Base-by-base conservation (phyloP, 148 eudicot genomes). In the Selenicereus undatus region DNA sequence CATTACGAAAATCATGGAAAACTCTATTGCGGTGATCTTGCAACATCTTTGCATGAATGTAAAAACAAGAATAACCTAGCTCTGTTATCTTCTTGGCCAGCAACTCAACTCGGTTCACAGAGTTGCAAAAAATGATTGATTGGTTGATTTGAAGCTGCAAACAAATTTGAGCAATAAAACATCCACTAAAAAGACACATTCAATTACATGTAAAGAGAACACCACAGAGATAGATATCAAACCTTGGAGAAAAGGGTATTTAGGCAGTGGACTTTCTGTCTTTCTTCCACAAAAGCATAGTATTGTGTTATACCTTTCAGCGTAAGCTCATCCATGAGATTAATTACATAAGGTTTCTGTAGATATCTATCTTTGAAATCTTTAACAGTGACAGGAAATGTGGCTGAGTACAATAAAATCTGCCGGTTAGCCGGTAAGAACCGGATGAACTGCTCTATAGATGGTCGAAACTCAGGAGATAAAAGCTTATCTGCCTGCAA, bases 191-290 rank as follows among this genome's bases (percentile, higher is more conserved):
- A 43, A 48, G n/a, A 32, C 32, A 2, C 21, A 75, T 39, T 20
- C 22, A 29, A 11, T 52, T 29, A 32, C 52, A 60, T 10, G 45
- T 60, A 35, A n/a, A 29, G 26, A 36, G 43, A 60, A 22, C 58
- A 51, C n/a, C 16, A 24, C n/a, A 13, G 48, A 51, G 50, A 80
- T 74, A 51, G 22, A 69, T 80, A 80, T 45, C 91, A 82, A 87
- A 94, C 98, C 98, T 94, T 93, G 60, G 95, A 93, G 86, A 94
- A 93, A 56, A 92, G 98, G 58, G 97, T 91, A 78, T 94, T 94
- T 78, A 94, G 81, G 84, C 97, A 94, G 81, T 92, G 97, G 75
- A 92, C 89, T 85, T 94, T 94, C 87, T 94, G 97, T 80, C 97
- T 88, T 86, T 94, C 97, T 88, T 94, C 98, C 21, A 94, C 98